Conservation (phyloP, 2,329 filamentous ascomycete species). For the Hypoxylon sp. region DNA sequence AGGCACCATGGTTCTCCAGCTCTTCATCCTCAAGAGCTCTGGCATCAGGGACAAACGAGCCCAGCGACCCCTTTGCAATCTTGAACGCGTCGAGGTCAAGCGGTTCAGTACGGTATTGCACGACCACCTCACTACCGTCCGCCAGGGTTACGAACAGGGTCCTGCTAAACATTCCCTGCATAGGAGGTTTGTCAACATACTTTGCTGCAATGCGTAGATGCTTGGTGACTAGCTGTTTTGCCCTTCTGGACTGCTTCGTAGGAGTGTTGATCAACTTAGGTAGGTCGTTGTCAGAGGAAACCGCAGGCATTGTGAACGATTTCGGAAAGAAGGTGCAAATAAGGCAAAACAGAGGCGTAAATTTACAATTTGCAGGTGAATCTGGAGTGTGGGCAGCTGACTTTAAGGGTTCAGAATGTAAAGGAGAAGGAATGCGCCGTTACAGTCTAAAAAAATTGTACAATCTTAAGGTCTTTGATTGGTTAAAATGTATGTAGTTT, state of each 20-base stretch:
- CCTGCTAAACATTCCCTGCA: conserved; percentile 50
- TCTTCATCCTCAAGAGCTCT: conserved; percentile 34
- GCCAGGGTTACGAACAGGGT: conserved; percentile 45
- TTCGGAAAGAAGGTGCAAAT: neutral
- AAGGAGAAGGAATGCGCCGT: no score
- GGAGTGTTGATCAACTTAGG: conserved; percentile 46
- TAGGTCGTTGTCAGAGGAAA: conserved; percentile 41
- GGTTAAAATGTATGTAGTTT: no score
- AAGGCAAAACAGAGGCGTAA: no score
- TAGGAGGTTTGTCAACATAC: conserved; percentile 46
- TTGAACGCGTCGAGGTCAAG: conserved; percentile 40
- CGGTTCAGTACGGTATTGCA: conserved; percentile 45
- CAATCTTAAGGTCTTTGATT: no score
- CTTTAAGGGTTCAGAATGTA: no score
- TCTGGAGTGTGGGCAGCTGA: no score
- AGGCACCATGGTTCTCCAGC: conserved; percentile 22
- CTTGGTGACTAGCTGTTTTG: conserved; percentile 46
- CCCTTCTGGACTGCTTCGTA: conserved; percentile 48
- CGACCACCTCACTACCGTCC: conserved; percentile 40
- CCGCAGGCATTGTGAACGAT: conserved; percentile 30
- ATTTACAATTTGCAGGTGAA: no score
- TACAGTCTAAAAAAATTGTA: no score
- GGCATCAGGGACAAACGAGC: conserved; percentile 31
- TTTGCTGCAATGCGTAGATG: conserved; percentile 47
- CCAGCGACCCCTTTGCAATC: conserved; percentile 29